phyloP scores from a whole-genome alignment of 225 moss, liverwort and hornwort genomes.

The Bryoerythrophyllum caledonicum region DNA sequence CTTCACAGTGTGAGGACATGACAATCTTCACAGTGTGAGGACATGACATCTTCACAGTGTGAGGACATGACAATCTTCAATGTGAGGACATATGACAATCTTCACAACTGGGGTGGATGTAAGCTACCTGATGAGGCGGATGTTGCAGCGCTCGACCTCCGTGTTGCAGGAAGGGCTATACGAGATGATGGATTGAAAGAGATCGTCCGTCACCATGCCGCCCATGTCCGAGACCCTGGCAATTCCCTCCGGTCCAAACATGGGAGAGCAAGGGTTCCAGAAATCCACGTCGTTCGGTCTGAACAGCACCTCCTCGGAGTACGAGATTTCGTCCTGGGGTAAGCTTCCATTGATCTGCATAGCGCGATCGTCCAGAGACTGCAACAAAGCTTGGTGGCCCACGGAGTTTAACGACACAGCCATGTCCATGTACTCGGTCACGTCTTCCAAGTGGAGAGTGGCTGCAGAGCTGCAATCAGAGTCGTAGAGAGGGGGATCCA shows the following conservation, averaged over 20 bases:
- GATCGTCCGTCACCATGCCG: constrained; percentile 30
- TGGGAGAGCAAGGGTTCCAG: constrained; percentile 15
- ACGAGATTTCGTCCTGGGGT: background rate
- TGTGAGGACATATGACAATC: background rate
- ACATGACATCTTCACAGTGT: background rate
- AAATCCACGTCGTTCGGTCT: constrained; percentile 21
- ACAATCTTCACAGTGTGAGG: too few species aligned
- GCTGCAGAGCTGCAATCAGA: constrained; percentile 25
- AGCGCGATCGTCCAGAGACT: background rate
- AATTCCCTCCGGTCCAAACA: background rate
- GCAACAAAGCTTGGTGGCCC: constrained; percentile 21
- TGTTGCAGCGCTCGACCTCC: constrained; percentile 26
- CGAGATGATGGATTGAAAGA: constrained; percentile 31
- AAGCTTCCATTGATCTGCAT: constrained; percentile 36
- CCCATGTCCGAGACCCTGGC: background rate
- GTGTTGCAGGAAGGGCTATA: constrained; percentile 10
- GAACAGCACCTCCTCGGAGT: constrained; percentile 20
- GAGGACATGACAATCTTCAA: background rate
- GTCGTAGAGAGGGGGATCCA: constrained; percentile 1
- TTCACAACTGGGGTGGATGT: background rate
- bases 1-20: background rate
- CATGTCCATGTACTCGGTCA: constrained; percentile 29
- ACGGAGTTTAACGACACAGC: constrained; percentile 20
- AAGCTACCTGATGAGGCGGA: constrained; percentile 28
- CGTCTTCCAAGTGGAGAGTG: constrained; percentile 37